A percentile compares a stretch with the other conserved stretches of the same genome.
These are phyloP conservation scores for Corchorus capsularis DNA, from an alignment of 345 rosid genomes.

Conservation along the genomic window DNA sequence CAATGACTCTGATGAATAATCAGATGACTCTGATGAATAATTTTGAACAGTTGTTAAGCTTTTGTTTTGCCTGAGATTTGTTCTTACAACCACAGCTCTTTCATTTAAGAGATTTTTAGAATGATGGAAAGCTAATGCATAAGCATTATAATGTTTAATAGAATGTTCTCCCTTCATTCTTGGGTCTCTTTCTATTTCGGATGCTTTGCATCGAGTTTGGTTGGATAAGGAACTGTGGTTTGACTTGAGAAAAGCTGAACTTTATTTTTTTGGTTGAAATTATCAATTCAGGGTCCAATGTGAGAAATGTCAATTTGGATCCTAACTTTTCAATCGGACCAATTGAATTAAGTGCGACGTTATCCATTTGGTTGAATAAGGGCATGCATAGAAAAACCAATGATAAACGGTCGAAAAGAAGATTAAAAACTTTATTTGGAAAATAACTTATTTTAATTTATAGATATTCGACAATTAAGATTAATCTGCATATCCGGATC, in stretches of 20 bases:
- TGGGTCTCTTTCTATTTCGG: background rate
- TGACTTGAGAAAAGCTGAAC: background rate
- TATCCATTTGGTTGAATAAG: too few relatives aligned
- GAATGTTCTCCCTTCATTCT: background rate
- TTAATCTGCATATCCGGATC: too few relatives aligned
- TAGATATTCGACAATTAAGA: too few relatives aligned
- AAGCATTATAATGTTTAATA: background rate
- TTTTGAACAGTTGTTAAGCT: background rate
- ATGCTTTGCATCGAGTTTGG: background rate
- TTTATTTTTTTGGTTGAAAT: too few relatives aligned
- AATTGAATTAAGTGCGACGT: too few relatives aligned
- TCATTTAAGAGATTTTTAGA: background rate
- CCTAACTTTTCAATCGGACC: too few relatives aligned
- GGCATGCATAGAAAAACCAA: too few relatives aligned
- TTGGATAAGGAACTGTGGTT: background rate
- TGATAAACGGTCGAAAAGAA: too few relatives aligned
- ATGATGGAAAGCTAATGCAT: background rate
- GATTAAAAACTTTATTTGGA: too few relatives aligned
- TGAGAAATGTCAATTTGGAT: too few relatives aligned
- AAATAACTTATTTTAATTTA: too few relatives aligned
- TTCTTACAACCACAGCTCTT: background rate
- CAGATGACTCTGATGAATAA: slow-evolving; percentile 21
- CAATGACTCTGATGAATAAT: slow-evolving; percentile 19
- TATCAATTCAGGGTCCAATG: too few relatives aligned
- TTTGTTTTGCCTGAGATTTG: background rate